Conservation (phyloP, 2,329 filamentous ascomycete genomes). For the Cercospora zeina region DNA sequence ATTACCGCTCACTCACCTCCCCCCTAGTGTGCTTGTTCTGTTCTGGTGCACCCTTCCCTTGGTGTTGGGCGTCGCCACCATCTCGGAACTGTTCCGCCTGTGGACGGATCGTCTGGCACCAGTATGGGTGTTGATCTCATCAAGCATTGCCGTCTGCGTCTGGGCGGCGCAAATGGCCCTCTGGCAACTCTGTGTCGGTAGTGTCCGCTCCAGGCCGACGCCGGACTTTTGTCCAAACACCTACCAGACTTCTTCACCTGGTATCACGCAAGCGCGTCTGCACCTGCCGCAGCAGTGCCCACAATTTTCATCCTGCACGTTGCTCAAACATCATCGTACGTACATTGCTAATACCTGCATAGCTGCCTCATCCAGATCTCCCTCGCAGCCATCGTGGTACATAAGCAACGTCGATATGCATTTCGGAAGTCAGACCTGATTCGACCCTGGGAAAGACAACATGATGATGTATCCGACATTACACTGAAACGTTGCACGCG, state of each 20-base stretch:
- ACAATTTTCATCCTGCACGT: conserved; percentile 24
- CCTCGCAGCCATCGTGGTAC: conserved; percentile 13
- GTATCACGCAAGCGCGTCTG: conserved; percentile 17
- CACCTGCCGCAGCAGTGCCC: conserved; percentile 19
- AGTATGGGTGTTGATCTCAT: conserved; percentile 19
- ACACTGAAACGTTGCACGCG: background rate
- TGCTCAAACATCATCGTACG: background rate
- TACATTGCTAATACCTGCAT: background rate
- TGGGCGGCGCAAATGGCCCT: conserved; percentile 23
- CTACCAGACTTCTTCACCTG: conserved; percentile 22
- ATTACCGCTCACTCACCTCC: background rate
- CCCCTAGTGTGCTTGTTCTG: conserved; percentile 21
- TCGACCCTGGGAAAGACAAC: conserved; percentile 9
- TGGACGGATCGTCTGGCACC: conserved; percentile 22
- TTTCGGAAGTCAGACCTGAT: conserved; percentile 14
- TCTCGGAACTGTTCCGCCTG: conserved; percentile 18
- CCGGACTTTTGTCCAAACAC: conserved; percentile 21
- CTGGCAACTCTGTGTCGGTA: conserved; percentile 19
- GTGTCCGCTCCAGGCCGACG: background rate
- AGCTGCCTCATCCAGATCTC: conserved; percentile 15
- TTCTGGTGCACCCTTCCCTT: conserved; percentile 26
- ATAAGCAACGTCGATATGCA: conserved; percentile 12
- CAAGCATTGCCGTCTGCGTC: conserved; percentile 13
- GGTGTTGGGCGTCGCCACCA: conserved; percentile 14
- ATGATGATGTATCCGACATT: background rate